A percentile compares a stretch with the other conserved stretches of the same genome.
These are phyloP conservation scores for Gypsophila paniculata DNA, from an alignment of 179 eudicot species.

Conservation along the genomic window DNA sequence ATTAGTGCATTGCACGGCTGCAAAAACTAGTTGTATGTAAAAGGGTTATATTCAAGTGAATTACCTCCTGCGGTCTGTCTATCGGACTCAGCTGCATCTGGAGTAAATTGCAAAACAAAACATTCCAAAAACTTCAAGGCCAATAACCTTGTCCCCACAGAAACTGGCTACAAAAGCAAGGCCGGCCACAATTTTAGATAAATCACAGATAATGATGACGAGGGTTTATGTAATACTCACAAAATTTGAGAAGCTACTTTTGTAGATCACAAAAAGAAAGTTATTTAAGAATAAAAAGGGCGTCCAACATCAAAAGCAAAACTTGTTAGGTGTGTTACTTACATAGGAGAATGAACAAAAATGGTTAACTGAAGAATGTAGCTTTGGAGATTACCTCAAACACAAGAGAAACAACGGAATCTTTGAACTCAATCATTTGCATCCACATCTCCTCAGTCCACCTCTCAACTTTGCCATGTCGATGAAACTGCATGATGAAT, in stretches of 20 bases:
- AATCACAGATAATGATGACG: neutral
- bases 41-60: neutral
- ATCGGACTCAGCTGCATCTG: slow-evolving; percentile 46
- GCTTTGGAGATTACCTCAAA: slow-evolving; percentile 53
- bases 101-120: slow-evolving; percentile 56
- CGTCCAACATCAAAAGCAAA: no score
- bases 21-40: neutral
- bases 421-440: slow-evolving; percentile 67
- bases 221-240: neutral
- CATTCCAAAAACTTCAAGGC: slow-evolving; percentile 81
- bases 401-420: slow-evolving; percentile 52
- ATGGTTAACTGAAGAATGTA: slow-evolving; percentile 9
- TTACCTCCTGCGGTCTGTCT: slow-evolving; percentile 55
- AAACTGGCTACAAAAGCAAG: slow-evolving; percentile 49
- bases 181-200: slow-evolving; percentile 11
- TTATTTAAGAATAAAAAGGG: no score
- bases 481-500: slow-evolving; percentile 50
- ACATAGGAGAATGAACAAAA: no score
- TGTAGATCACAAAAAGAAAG: no score
- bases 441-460: slow-evolving; percentile 85
- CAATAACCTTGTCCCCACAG: slow-evolving; percentile 61
- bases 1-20: neutral
- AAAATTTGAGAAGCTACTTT: no score
- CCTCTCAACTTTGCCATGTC: slow-evolving; percentile 72
- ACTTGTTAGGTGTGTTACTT: no score